Evolutionary conservation across 176 grass and related monocot species (phyloP).

Genomic region (Cenchrus purpureus): DNA sequence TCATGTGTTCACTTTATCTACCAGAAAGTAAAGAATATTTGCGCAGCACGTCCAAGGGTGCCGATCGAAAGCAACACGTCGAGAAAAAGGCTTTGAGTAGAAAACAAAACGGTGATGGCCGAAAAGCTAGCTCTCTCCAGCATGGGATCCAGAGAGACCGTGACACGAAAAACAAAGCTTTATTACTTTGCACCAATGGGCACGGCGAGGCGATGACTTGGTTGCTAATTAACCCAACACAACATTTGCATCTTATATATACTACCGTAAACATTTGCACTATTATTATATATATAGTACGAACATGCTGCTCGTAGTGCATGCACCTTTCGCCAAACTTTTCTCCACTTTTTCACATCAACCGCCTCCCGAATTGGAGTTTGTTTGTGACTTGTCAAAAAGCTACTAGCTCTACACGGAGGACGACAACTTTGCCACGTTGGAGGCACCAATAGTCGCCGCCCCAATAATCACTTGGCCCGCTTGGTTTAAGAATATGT

Average conservation of each 20-base stretch:
- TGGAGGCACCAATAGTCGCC: constrained; percentile 36
- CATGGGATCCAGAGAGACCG: background rate
- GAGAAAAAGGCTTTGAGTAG: constrained; percentile 34
- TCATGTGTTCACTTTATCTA: background rate
- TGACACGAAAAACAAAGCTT: background rate
- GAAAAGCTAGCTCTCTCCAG: constrained; percentile 7
- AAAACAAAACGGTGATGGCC: constrained; percentile 22
- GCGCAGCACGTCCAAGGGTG: constrained; percentile 21
- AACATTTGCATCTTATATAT: background rate
- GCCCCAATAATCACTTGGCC: constrained; percentile 25
- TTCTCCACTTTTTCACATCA: constrained; percentile 22
- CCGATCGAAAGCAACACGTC: constrained; percentile 30
- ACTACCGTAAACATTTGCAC: too few species aligned
- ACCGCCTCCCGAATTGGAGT: constrained; percentile 25
- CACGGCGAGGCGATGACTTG: constrained; percentile 30
- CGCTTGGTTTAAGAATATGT: background rate
- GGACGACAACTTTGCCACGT: constrained; percentile 46
- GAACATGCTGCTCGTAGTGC: background rate
- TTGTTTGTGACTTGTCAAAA: constrained; percentile 32
- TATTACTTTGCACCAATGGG: background rate
- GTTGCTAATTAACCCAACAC: constrained; percentile 48
- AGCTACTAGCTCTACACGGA: background rate
- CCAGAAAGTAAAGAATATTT: constrained; percentile 44
- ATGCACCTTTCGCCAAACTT: constrained; percentile 46
- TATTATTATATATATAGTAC: too few species aligned